Evolutionary conservation across 129 eudicot species (phyloP).

Genomic region (Rutidosis leptorrhynchoides): DNA sequence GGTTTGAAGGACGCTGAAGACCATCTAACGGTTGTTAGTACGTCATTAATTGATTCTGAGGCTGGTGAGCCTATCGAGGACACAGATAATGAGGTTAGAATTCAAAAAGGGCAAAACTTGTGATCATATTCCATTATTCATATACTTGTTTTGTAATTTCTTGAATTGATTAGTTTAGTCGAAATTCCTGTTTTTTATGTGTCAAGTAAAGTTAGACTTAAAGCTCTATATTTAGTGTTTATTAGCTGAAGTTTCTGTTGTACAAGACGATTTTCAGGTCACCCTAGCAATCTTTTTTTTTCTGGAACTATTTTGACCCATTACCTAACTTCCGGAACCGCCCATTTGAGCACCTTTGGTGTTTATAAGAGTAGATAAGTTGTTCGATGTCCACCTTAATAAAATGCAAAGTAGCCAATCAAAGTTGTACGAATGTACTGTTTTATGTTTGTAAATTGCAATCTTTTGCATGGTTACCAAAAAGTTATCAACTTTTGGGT

Average conservation of each 20-base stretch:
- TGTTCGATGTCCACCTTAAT: background rate
- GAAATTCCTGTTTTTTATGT: background rate
- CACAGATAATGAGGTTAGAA: slow-evolving; percentile 58
- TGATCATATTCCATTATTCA: background rate
- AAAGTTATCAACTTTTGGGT: background rate
- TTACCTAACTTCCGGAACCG: too few species aligned
- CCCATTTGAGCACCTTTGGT: background rate
- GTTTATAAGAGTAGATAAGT: background rate
- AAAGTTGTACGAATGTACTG: background rate
- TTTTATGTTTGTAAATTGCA: background rate
- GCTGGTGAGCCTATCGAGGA: slow-evolving; percentile 39
- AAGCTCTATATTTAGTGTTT: background rate
- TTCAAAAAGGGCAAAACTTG: background rate
- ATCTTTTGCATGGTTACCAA: background rate
- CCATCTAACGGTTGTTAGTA: slow-evolving; percentile 25
- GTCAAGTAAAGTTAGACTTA: background rate
- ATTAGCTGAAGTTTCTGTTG: background rate
- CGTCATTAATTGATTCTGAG: slow-evolving; percentile 36
- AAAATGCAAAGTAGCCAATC: background rate
- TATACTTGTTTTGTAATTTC: background rate
- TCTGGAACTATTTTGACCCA: too few species aligned
- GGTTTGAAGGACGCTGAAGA: slow-evolving; percentile 37
- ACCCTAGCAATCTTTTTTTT: background rate
- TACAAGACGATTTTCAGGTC: background rate
- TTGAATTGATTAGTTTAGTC: background rate